Percentiles rank a stretch among this genome's conserved stretches.
Conservation (phyloP, 1,284 basidiomycete species). For the Golubevia pallescens region DNA sequence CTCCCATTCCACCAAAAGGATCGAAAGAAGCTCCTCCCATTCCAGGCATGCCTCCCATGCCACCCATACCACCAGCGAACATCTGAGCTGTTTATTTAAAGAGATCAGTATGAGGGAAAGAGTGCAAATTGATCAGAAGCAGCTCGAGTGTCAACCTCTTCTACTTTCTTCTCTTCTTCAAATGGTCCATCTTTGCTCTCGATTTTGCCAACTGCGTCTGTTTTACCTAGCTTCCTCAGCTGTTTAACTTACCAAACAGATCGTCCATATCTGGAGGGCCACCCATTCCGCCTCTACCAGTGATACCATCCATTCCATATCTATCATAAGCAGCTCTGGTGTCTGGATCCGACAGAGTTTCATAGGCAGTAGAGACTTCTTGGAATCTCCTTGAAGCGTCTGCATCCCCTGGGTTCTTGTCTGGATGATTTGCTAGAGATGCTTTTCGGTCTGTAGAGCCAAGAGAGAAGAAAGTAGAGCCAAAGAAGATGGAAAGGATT, state of each 20-base stretch:
- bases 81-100: conserved; percentile 9
- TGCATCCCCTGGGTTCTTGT: conserved; percentile 27
- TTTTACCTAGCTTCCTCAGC: no score
- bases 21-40: no score
- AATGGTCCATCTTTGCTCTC: no score
- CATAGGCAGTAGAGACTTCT: conserved; percentile 54
- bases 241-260: conserved; percentile 1
- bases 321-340: conserved; percentile 47
- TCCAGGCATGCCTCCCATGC: conserved; percentile 12
- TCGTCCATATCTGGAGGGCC: conserved; percentile 35
- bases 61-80: conserved; percentile 39
- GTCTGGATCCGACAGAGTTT: conserved; percentile 50
- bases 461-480: not conserved
- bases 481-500: not conserved
- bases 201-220: no score
- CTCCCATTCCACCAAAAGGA: not conserved
- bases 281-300: conserved; percentile 23
- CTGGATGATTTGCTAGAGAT: conserved; percentile 8
- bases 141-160: no score
- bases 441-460: not conserved
- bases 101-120: not conserved
- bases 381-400: conserved; percentile 51
- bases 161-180: no score
- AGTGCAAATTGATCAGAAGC: not conserved
- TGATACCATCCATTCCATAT: conserved; percentile 42